Evolutionary conservation across 768 basidiomycete genomes (phyloP), one percentile per base, ranked within the genome.

Genomic region (Infundibulicybe gibba): DNA sequence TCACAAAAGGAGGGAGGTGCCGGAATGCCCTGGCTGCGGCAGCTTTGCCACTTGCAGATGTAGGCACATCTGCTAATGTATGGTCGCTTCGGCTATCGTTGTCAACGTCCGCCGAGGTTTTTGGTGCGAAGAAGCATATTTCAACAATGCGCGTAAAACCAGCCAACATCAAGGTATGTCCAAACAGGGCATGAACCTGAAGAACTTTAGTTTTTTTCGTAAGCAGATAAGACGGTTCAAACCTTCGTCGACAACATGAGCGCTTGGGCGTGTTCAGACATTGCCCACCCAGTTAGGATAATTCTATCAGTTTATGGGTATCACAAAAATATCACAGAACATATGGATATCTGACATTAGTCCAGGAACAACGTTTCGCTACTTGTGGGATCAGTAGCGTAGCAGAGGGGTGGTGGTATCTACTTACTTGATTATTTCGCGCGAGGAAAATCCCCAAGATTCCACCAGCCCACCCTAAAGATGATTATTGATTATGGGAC

Each of bases 221-320:
- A 25, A 25, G 25, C n/a, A n/a, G 25, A 25, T 4, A 25, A 45
- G 30, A 48, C 43, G 49, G 13, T 17, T 13, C 11, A 8, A 31
- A 90, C 90, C 69, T 82, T 83, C 1, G 91, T 90, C 1, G 91
- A 91, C 33, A 94, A 71, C 81, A 83, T 85, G 41, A 93, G 72
- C 4, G 80, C 82, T 68, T 97, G 94, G 0, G 80, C 80, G 53
- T 97, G 94, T 38, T 90, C 83, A 0, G 88, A 87, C 89, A 97
- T 94, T 0, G 86, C 93, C 85, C 89, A 95, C 5, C 94, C 94
- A 0, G 94, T 97, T 49, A 97, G 71, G 48, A 92, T 83, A 53
- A 94, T 85, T 41, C 87, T 92, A 49, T 32, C 34, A 4, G 6
- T 17, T 25, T 25, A 8, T 25, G 8, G 8, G 25, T 25, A 25